A percentile compares a stretch with the other conserved stretches of the same genome.
phyloP scores from a whole-genome alignment of 345 rosid genomes.

The Citrus inodora region DNA sequence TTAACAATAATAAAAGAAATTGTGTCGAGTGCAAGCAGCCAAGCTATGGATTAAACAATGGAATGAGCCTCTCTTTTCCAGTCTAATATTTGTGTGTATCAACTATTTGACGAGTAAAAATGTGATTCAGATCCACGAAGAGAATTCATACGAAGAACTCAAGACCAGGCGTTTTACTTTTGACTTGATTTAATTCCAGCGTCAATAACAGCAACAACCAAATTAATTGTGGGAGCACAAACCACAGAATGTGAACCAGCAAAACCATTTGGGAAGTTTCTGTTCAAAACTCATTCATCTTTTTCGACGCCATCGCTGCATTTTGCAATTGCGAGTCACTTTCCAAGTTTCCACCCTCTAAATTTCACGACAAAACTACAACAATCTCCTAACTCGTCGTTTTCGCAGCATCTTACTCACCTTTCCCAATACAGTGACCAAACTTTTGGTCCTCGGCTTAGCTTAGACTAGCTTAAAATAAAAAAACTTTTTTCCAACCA shows the following conservation, averaged over 20 bases:
- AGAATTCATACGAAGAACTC: neutral
- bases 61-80: neutral
- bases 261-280: neutral
- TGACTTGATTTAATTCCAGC: neutral
- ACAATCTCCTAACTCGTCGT: too few species aligned
- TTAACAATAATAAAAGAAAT: too few species aligned
- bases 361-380: too few species aligned
- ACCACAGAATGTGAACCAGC: neutral
- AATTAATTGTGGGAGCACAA: neutral
- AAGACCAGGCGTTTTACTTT: neutral
- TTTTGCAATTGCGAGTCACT: neutral
- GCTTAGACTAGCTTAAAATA: too few species aligned
- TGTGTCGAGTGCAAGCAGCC: too few species aligned
- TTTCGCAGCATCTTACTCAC: neutral
- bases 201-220: neutral
- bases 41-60: neutral
- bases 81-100: neutral
- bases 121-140: neutral
- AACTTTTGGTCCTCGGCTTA: too few species aligned
- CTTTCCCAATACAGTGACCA: too few species aligned
- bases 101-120: neutral
- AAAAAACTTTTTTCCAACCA: neutral
- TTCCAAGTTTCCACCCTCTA: neutral
- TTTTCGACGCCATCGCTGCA: neutral
- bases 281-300: neutral